Evolutionary conservation across 164 flowering plant species (phyloP).

Genomic region (Vitis vinifera): ASM3070453v1 NC_081810.1:13371001-13371500

Average conservation of each 20-base stretch:
- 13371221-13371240: not conserved
- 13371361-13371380: too few species aligned
- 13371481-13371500: slow-evolving; percentile 82
- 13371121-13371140: not conserved
- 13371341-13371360: slow-evolving; percentile 79
- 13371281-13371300: slow-evolving; percentile 96
- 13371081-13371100: too few species aligned
- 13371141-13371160: not conserved
- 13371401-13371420: not conserved
- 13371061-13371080: too few species aligned
- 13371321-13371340: slow-evolving; percentile 90
- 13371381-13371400: too few species aligned
- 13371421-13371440: too few species aligned
- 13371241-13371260: not conserved
- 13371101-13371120: too few species aligned
- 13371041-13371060: too few species aligned
- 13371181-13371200: too few species aligned
- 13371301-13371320: slow-evolving; percentile 97
- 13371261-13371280: slow-evolving; percentile 5
- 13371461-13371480: slow-evolving; percentile 7
- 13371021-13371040: too few species aligned
- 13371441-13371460: not conserved
- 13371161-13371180: not conserved
- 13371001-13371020: not conserved
- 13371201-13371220: not conserved